These are phyloP conservation scores for Mallotus repandus DNA, from an alignment of 441 rosid species.

Conservation along the genomic window DNA sequence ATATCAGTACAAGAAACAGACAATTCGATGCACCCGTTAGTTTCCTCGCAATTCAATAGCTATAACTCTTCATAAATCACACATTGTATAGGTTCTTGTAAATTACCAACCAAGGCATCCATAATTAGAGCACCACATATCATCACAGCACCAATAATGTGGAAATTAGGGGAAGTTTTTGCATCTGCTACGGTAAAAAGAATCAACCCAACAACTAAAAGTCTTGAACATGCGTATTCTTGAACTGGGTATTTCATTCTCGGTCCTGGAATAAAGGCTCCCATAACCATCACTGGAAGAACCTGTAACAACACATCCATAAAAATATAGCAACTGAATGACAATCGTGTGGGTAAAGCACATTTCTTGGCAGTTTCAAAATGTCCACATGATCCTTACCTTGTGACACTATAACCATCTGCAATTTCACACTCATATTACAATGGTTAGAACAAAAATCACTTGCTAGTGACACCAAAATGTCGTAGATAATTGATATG, in stretches of 20 bases:
- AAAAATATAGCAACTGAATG: too few relatives aligned
- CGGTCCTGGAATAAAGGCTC: slow-evolving; percentile 80
- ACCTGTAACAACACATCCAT: slow-evolving; percentile 42
- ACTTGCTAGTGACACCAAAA: too few relatives aligned
- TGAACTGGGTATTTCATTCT: slow-evolving; percentile 68
- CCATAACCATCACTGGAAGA: slow-evolving; percentile 91
- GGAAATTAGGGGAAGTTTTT: slow-evolving; percentile 78
- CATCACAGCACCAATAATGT: slow-evolving; percentile 74
- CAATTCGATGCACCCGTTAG: slow-evolving; percentile 3
- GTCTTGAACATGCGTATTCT: slow-evolving; percentile 68
- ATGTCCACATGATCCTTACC: too few relatives aligned
- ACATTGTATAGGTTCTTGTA: slow-evolving; percentile 92
- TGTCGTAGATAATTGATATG: too few relatives aligned
- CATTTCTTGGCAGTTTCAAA: too few relatives aligned
- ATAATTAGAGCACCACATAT: slow-evolving; percentile 68
- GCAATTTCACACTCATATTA: too few relatives aligned
- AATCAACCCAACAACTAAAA: slow-evolving; percentile 72
- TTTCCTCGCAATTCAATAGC: too few relatives aligned
- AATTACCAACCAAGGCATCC: slow-evolving; percentile 89
- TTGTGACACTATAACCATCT: too few relatives aligned
- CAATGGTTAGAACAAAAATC: too few relatives aligned
- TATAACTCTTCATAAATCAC: too few relatives aligned
- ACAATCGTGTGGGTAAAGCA: too few relatives aligned
- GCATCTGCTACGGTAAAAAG: slow-evolving; percentile 92
- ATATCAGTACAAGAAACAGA: neutral